Conservation (phyloP, 192 early-diverging fungal genomes). For the Podila verticillata region DNA sequence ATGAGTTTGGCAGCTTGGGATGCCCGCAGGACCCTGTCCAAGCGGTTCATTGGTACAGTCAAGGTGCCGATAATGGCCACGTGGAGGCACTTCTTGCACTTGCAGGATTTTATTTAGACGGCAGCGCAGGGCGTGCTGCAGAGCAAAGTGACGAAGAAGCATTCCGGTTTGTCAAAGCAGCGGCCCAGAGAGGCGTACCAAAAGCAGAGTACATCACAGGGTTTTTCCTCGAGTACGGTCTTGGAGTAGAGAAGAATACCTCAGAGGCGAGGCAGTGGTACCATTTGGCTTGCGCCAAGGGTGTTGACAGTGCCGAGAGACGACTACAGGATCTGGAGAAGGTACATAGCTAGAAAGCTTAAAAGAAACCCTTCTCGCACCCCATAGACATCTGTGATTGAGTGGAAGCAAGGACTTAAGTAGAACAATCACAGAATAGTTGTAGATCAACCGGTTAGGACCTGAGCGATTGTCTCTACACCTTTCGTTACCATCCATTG, state of each 20-base stretch:
- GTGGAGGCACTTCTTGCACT: conserved; percentile 86
- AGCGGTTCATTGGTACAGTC: conserved; percentile 79
- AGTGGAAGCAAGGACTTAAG: too few relatives aligned
- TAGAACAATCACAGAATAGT: too few relatives aligned
- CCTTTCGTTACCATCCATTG: too few relatives aligned
- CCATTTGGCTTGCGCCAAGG: conserved; percentile 41
- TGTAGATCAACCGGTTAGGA: too few relatives aligned
- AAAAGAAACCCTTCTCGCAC: too few relatives aligned
- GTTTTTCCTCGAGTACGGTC: conserved; percentile 44
- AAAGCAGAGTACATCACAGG: conserved; percentile 51
- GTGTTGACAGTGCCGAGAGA: conserved; percentile 32
- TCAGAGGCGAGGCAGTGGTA: conserved; percentile 44
- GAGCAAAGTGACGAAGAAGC: conserved; percentile 48
- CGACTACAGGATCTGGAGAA: conserved; percentile 28
- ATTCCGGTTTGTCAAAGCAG: conserved; percentile 33
- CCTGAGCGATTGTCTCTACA: too few relatives aligned
- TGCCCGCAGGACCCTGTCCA: conserved; percentile 68
- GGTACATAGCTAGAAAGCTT: not conserved
- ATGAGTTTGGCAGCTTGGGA: conserved; percentile 80
- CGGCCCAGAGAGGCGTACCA: conserved; percentile 35
- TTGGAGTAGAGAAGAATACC: conserved; percentile 31
- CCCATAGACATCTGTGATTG: too few relatives aligned
- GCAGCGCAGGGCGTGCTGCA: conserved; percentile 50
- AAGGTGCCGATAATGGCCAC: conserved; percentile 83
- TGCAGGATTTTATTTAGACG: conserved; percentile 83